Evolutionary conservation across 176 grass and related monocot genomes (phyloP), one percentile per base, ranked within the genome.

Genomic region (Stipa capillata): DNA sequence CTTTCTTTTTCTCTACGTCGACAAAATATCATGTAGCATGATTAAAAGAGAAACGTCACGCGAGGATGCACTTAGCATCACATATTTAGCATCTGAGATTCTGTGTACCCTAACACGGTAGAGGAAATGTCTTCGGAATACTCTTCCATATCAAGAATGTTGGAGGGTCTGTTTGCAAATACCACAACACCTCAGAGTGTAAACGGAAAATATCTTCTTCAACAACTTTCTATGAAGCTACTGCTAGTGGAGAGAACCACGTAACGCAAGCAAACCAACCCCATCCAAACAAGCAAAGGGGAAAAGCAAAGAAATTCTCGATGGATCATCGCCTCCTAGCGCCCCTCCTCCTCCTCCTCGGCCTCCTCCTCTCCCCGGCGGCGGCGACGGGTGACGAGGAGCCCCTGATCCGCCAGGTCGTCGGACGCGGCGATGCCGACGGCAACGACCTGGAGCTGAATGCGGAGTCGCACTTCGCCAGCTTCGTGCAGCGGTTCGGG

Each of bases 321-420:
- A 92, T 90, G 87, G 87, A 84, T 84, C 81, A 18, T 69, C 69
- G 67, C 74, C 85, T 83, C 75, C 58, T 80, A 48, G 52, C 62
- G 47, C 50, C 80, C 29, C 44, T 68, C 23, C 14, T 90, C 78
- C 35, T 83, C 47, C 58, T 82, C 53, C 18, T 73, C 45, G 12
- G 77, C 50, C 49, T 69, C 73, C 62, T 83, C 73, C 21, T 88
- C 47, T 48, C 75, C 6, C 51, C 64, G 18, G 74, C 10, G 45
- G 43, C 69, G 29, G 25, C 40, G 0, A 56, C 77, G 7, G 33
- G 39, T 4, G 78, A 65, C 32, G 77, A 83, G 15, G 87, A 88
- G n/a, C 87, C 87, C 13, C 61, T 96, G 63, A 96, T 96, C 84
- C 87, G 80, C 23, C 87, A 96, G 80, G 93, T 96, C 47, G 90